phyloP scores from a whole-genome alignment of 257 asterid genomes.

The Orobanche coerulescens region DNA sequence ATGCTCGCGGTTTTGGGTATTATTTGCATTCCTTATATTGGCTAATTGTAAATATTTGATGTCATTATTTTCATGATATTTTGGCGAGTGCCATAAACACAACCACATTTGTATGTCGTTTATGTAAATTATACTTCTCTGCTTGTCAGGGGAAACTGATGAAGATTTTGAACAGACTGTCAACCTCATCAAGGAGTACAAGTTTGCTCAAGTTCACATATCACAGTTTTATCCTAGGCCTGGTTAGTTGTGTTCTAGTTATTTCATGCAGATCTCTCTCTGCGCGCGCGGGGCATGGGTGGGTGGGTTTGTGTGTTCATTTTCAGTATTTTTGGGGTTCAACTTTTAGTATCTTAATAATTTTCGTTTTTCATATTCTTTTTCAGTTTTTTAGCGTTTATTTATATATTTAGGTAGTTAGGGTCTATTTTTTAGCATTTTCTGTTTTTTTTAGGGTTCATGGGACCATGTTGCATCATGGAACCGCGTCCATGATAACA shows the following conservation, averaged over 20 bases:
- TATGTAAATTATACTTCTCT: background rate
- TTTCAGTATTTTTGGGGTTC: background rate
- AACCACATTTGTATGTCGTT: conserved; percentile 7
- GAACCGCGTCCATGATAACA: no score
- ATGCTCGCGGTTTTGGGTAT: background rate
- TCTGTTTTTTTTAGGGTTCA: no score
- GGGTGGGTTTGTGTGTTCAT: no score
- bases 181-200: conserved; percentile 63
- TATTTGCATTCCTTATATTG: background rate
- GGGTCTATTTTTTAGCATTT: no score
- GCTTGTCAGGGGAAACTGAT: conserved; percentile 76
- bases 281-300: no score
- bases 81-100: background rate
- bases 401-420: no score
- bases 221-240: conserved; percentile 89
- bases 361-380: no score
- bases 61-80: background rate
- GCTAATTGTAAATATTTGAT: background rate
- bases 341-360: no score
- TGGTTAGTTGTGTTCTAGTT: conserved; percentile 33
- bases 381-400: no score
- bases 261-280: background rate
- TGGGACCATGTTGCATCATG: no score
- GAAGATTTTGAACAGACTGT: conserved; percentile 72
- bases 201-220: conserved; percentile 78